Evolutionary conservation across 805 yeast genomes (phyloP).

Genomic region (Cyberlindnera suaveolens): DNA sequence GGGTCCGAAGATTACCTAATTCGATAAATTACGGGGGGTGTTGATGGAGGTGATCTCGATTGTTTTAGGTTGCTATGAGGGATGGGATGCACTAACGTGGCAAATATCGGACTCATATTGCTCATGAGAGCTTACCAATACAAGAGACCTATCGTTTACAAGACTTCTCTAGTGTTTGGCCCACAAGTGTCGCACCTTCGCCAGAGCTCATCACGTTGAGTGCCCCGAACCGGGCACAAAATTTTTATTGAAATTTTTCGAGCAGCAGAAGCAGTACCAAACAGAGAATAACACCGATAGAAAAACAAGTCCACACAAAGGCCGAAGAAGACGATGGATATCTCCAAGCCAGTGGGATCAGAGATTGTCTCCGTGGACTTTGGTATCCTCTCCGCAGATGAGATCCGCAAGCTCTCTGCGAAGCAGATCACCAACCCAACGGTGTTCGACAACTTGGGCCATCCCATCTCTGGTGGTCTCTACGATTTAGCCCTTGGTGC

Average conservation of each 20-base stretch:
- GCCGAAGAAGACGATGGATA: conserved; percentile 61
- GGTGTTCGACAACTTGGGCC: conserved; percentile 94
- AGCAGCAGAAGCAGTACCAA: conserved; percentile 8
- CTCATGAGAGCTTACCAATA: too few species aligned
- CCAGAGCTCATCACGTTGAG: neutral
- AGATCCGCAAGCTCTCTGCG: conserved; percentile 81
- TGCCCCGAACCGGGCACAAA: neutral
- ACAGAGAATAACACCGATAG: conserved; percentile 4
- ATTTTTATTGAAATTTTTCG: conserved; percentile 2
- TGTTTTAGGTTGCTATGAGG: too few species aligned
- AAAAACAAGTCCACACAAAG: neutral
- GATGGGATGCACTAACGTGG: too few species aligned
- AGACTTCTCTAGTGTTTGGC: too few species aligned
- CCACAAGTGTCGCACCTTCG: neutral
- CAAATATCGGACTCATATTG: too few species aligned
- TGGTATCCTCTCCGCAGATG: conserved; percentile 74
- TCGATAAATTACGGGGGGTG: too few species aligned
- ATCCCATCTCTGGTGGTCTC: conserved; percentile 89
- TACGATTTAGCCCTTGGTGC: conserved; percentile 97
- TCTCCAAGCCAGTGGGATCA: conserved; percentile 93
- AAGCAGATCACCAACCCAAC: conserved; percentile 94
- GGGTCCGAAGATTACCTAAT: neutral
- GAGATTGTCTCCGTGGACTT: conserved; percentile 91
- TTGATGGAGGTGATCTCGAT: too few species aligned
- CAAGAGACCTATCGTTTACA: too few species aligned